Evolutionary conservation across 305 asterid genomes (phyloP).

Genomic region (Plantago rigida): DNA sequence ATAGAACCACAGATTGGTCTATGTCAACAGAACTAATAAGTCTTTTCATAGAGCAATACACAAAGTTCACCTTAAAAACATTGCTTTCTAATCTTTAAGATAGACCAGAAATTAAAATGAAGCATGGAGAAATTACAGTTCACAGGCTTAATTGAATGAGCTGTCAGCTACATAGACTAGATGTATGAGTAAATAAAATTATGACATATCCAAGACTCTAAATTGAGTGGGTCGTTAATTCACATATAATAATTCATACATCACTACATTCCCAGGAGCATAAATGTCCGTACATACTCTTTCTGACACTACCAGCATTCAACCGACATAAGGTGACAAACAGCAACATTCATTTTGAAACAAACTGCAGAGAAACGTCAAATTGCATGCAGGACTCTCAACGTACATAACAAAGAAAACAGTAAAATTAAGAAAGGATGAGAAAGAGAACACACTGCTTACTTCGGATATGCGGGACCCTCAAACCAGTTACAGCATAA

Average conservation of each 20-base stretch:
- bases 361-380: neutral
- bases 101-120: neutral
- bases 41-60: slow-evolving; percentile 2
- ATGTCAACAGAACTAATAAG: slow-evolving; percentile 7
- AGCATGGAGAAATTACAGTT: neutral
- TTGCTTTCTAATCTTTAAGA: no score
- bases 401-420: no score
- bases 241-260: no score
- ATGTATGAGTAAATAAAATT: no score
- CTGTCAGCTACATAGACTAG: neutral
- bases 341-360: no score
- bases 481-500: neutral
- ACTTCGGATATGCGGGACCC: neutral
- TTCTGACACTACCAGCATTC: neutral
- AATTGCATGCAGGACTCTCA: neutral
- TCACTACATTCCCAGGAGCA: neutral
- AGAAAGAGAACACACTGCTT: neutral
- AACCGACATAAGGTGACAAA: no score
- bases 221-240: neutral
- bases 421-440: neutral
- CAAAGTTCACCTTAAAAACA: neutral
- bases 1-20: neutral
- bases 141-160: neutral
- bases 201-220: neutral
- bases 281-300: neutral